Conservation (phyloP, 306 rosid species). For the Citrullus colocynthis region DNA sequence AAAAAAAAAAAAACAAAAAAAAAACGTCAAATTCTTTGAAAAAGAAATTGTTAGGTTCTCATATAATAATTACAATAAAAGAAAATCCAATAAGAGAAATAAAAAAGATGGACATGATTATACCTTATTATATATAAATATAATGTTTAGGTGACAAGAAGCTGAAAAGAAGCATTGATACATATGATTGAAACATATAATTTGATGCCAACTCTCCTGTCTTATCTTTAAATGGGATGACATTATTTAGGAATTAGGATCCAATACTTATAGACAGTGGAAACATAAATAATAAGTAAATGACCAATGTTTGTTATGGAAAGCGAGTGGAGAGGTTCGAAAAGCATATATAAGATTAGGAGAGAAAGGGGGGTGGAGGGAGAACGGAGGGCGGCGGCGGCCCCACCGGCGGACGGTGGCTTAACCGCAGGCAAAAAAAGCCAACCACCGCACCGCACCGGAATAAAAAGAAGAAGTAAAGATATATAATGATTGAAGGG, state of each 20-base stretch:
- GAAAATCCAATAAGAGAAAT: background rate
- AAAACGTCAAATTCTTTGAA: background rate
- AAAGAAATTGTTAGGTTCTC: background rate
- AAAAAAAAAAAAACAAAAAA: no score
- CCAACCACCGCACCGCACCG: conserved; percentile 1
- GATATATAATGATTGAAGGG: background rate
- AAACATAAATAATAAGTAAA: no score
- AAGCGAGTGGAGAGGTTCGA: background rate
- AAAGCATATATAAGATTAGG: background rate
- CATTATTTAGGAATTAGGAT: background rate
- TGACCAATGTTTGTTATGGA: background rate
- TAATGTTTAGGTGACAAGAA: background rate
- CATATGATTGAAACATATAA: background rate
- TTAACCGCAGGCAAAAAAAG: background rate
- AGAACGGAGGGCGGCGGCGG: background rate
- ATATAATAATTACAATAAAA: background rate
- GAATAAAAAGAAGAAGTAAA: background rate
- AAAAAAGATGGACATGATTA: background rate
- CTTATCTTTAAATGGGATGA: background rate
- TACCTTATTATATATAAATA: background rate
- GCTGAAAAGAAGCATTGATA: background rate
- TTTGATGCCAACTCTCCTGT: background rate
- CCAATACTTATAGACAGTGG: background rate
- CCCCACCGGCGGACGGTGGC: background rate
- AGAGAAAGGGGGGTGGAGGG: background rate